Conservation (phyloP, 192 early-diverging fungal genomes). For the Gamsiella multidivaricata region DNA sequence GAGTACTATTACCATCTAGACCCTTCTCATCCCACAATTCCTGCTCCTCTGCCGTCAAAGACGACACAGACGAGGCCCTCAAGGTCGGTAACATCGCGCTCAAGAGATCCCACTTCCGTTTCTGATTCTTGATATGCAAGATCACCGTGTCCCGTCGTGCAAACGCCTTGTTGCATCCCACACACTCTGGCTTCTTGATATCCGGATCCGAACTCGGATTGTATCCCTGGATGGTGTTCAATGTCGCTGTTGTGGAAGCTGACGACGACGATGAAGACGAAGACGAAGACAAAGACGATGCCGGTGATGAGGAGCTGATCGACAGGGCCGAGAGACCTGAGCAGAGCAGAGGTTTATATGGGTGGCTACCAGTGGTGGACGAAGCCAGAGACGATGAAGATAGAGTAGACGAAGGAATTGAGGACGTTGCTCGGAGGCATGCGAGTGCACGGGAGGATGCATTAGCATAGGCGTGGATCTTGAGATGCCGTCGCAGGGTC, state of each 20-base stretch:
- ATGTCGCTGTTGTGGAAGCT: neutral
- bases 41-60: too few relatives aligned
- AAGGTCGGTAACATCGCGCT: constrained; percentile 13
- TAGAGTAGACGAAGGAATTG: neutral
- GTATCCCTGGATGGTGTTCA: constrained; percentile 8
- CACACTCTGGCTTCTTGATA: constrained; percentile 40
- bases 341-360: neutral
- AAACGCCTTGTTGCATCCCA: constrained; percentile 48
- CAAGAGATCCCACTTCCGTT: constrained; percentile 40
- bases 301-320: neutral
- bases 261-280: neutral
- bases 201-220: constrained; percentile 23
- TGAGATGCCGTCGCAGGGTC: constrained; percentile 32
- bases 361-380: neutral
- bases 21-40: too few relatives aligned
- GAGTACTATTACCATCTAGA: too few relatives aligned
- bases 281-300: neutral
- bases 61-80: neutral
- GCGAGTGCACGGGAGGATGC: neutral
- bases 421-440: neutral
- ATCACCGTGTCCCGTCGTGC: constrained; percentile 46
- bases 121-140: constrained; percentile 48
- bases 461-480: constrained; percentile 34
- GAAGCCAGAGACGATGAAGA: neutral
- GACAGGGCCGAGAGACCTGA: neutral